phyloP scores from a whole-genome alignment of 75 land plant genomes.

The Gnetum montanum region DNA sequence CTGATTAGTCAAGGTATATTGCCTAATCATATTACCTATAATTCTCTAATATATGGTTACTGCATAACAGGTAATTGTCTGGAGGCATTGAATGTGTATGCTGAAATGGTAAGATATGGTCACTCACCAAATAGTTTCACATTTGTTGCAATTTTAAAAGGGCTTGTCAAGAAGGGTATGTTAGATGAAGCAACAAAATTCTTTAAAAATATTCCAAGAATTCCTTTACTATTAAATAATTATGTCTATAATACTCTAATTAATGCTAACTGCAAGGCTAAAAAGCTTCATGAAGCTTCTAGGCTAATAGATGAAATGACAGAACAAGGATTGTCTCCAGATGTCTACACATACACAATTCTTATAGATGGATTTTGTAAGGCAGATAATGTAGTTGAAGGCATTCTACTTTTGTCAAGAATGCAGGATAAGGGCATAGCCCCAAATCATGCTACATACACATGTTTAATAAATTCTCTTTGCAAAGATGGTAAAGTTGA shows the following conservation, averaged over 20 bases:
- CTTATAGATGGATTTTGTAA: conserved; percentile 27
- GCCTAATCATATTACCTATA: conserved; percentile 24
- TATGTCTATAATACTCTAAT: conserved; percentile 27
- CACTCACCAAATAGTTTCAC: conserved; percentile 23
- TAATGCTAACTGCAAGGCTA: conserved; percentile 14
- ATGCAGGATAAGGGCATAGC: conserved; percentile 10
- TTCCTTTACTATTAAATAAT: conserved; percentile 15
- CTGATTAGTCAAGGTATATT: conserved; percentile 20
- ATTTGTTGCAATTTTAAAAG: conserved; percentile 30
- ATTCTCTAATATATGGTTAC: conserved; percentile 34
- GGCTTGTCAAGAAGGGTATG: conserved; percentile 30
- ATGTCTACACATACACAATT: conserved; percentile 22
- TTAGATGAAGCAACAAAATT: conserved; percentile 23
- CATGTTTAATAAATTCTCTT: conserved; percentile 31
- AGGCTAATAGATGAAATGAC: conserved; percentile 26
- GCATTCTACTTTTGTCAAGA: conserved; percentile 14
- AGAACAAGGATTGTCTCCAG: conserved; percentile 23
- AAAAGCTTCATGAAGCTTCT: conserved; percentile 19
- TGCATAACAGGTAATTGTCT: conserved; percentile 24
- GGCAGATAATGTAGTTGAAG: conserved; percentile 21
- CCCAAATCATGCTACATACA: conserved; percentile 20
- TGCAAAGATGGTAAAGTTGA: conserved; percentile 31
- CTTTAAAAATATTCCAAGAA: conserved; percentile 9
- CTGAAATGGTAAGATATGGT: conserved; percentile 35
- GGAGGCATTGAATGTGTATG: conserved; percentile 30